These are phyloP conservation scores for Orbilia blumenaviensis DNA, from an alignment of 2,329 filamentous ascomycete species.

Conservation along the genomic window DNA sequence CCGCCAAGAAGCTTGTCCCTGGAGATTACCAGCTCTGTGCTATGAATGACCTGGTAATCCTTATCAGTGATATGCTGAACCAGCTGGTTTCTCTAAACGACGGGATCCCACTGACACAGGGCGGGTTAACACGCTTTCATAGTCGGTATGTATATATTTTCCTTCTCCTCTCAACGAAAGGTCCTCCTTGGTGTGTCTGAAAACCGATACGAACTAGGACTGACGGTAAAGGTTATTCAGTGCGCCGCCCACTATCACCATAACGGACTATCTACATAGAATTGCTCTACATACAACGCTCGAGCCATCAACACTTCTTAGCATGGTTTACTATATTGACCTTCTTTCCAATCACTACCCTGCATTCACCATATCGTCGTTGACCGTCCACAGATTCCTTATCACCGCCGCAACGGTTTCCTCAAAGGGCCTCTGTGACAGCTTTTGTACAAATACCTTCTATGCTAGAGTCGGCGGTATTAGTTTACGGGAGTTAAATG, in stretches of 20 bases:
- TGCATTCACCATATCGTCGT: constrained; percentile 92
- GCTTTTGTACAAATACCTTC: constrained; percentile 97
- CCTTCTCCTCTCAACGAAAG: constrained; percentile 31
- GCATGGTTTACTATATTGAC: constrained; percentile 99
- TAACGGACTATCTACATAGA: constrained; percentile 90
- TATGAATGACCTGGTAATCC: constrained; percentile 83
- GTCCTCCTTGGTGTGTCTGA: constrained; percentile 30
- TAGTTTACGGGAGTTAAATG: constrained; percentile 84
- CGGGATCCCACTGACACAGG: constrained; percentile 81
- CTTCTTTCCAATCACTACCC: constrained; percentile 89
- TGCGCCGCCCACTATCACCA: constrained; percentile 88
- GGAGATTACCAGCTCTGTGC: constrained; percentile 81
- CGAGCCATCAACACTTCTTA: constrained; percentile 90
- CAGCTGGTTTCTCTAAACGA: constrained; percentile 96
- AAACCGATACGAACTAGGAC: constrained; percentile 48
- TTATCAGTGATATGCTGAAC: constrained; percentile 94
- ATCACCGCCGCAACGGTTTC: constrained; percentile 96
- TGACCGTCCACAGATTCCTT: constrained; percentile 96
- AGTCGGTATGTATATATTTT: constrained; percentile 71
- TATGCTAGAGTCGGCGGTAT: constrained; percentile 95
- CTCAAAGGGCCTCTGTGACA: constrained; percentile 93
- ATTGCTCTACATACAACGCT: constrained; percentile 93
- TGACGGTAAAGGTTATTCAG: constrained; percentile 59
- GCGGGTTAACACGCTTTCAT: constrained; percentile 91
- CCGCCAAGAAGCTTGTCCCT: constrained; percentile 71